These are phyloP conservation scores for Mollisia scopiformis DNA, from an alignment of 2,329 filamentous ascomycete species.

Conservation along the genomic window DNA sequence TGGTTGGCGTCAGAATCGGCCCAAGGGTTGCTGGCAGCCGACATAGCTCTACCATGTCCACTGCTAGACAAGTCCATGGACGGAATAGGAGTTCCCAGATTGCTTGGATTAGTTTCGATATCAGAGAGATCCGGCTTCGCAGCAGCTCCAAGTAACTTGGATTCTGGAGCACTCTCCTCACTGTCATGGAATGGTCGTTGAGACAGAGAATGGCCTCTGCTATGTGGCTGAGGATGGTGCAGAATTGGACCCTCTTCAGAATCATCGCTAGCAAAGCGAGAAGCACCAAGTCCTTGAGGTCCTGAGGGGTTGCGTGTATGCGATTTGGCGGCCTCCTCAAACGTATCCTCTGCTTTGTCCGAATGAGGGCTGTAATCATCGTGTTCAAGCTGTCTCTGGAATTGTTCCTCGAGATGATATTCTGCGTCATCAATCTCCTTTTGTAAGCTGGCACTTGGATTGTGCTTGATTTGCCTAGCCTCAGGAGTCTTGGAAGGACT, in stretches of 20 bases:
- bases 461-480: conserved; percentile 66
- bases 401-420: conserved; percentile 80
- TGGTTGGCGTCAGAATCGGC: conserved; percentile 50
- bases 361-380: conserved; percentile 73
- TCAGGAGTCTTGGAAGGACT: conserved; percentile 59
- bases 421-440: conserved; percentile 85
- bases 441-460: conserved; percentile 77
- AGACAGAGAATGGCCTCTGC: conserved; percentile 70
- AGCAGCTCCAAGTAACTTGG: conserved; percentile 21
- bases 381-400: conserved; percentile 78
- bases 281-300: conserved; percentile 30
- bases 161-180: conserved; percentile 43
- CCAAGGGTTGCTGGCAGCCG: conserved; percentile 66
- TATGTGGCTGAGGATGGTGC: conserved; percentile 76
- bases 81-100: conserved; percentile 66
- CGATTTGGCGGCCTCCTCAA: conserved; percentile 18
- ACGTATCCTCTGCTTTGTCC: conserved; percentile 33
- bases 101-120: conserved; percentile 74
- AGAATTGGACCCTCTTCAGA: conserved; percentile 59
- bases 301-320: conserved; percentile 29
- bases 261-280: conserved; percentile 50
- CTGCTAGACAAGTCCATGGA: conserved; percentile 50
- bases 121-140: conserved; percentile 58
- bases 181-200: conserved; percentile 66
- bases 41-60: conserved; percentile 57